Evolutionary conservation across 2,329 filamentous ascomycete species (phyloP).

Genomic region (Aspergillus pseudotamarii): DNA sequence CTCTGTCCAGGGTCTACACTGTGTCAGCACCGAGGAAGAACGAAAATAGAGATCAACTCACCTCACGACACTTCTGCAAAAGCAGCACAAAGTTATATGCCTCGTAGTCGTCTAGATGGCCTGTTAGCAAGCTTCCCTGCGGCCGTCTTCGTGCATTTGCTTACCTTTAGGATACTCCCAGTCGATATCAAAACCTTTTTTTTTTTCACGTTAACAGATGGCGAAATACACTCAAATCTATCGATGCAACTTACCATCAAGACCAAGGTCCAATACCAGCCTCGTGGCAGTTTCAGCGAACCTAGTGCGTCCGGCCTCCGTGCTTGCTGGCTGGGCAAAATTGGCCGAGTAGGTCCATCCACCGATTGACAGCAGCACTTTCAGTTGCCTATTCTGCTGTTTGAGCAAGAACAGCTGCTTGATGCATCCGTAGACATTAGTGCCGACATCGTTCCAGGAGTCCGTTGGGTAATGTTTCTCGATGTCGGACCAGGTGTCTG

Average conservation of each 20-base stretch:
- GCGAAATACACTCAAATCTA: no score
- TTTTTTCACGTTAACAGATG: slow-evolving; percentile 1
- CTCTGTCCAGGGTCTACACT: slow-evolving; percentile 37
- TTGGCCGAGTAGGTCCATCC: slow-evolving; percentile 80
- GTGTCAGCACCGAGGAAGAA: slow-evolving; percentile 11
- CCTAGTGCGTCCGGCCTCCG: slow-evolving; percentile 59
- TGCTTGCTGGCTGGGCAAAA: slow-evolving; percentile 70
- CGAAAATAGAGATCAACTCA: slow-evolving; percentile 18
- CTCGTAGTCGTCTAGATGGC: slow-evolving; percentile 41
- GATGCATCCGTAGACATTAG: slow-evolving; percentile 73
- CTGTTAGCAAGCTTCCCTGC: slow-evolving; percentile 15
- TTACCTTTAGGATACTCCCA: slow-evolving; percentile 51
- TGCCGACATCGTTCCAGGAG: slow-evolving; percentile 68
- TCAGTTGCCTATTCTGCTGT: slow-evolving; percentile 73
- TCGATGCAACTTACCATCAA: slow-evolving; percentile 52
- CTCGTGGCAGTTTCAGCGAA: slow-evolving; percentile 75
- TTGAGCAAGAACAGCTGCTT: slow-evolving; percentile 79
- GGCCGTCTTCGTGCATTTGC: neutral
- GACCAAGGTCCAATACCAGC: slow-evolving; percentile 77
- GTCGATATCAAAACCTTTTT: slow-evolving; percentile 47
- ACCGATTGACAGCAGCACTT: slow-evolving; percentile 79
- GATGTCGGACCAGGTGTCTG: slow-evolving; percentile 68
- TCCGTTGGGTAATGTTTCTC: slow-evolving; percentile 71
- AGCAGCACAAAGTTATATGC: slow-evolving; percentile 48
- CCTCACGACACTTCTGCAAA: slow-evolving; percentile 46